Evolutionary conservation across 2,329 filamentous ascomycete genomes (phyloP).

Genomic region (Daldinia eschscholtzii): DNA sequence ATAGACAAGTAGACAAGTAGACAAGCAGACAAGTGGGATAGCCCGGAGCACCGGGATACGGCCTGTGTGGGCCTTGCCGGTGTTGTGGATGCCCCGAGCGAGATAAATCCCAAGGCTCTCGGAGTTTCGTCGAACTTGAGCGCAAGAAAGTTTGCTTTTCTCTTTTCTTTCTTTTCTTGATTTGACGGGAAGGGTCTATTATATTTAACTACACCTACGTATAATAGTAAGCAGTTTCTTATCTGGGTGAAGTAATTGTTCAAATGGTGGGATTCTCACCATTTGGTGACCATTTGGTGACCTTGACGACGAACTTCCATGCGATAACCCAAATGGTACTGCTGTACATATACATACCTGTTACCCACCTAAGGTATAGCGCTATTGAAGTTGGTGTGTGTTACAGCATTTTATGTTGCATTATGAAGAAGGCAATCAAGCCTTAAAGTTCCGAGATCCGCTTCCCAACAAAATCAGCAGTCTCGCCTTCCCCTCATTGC

Average conservation of each 20-base stretch:
- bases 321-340: too few relatives aligned
- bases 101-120: background rate
- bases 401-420: slow-evolving; percentile 8
- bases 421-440: slow-evolving; percentile 15
- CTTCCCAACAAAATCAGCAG: slow-evolving; percentile 41
- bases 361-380: too few relatives aligned
- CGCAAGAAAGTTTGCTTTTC: slow-evolving; percentile 13
- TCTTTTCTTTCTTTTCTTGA: background rate
- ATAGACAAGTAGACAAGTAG: slow-evolving; percentile 12
- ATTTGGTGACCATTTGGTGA: slow-evolving; percentile 5
- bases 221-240: slow-evolving; percentile 38
- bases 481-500: slow-evolving; percentile 27
- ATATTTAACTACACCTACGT: slow-evolving; percentile 14
- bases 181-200: slow-evolving; percentile 19
- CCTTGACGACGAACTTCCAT: slow-evolving; percentile 10
- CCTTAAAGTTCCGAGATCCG: slow-evolving; percentile 32
- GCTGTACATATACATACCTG: too few relatives aligned
- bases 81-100: background rate
- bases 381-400: background rate
- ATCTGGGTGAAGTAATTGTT: slow-evolving; percentile 25
- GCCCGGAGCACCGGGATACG: slow-evolving; percentile 14
- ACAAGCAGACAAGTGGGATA: too few relatives aligned
- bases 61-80: slow-evolving; percentile 10
- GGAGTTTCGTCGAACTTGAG: slow-evolving; percentile 7
- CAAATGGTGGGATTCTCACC: slow-evolving; percentile 27